These are phyloP conservation scores for Zygoascus ofunaensis DNA, from an alignment of 805 yeast species.

Conservation along the genomic window DNA sequence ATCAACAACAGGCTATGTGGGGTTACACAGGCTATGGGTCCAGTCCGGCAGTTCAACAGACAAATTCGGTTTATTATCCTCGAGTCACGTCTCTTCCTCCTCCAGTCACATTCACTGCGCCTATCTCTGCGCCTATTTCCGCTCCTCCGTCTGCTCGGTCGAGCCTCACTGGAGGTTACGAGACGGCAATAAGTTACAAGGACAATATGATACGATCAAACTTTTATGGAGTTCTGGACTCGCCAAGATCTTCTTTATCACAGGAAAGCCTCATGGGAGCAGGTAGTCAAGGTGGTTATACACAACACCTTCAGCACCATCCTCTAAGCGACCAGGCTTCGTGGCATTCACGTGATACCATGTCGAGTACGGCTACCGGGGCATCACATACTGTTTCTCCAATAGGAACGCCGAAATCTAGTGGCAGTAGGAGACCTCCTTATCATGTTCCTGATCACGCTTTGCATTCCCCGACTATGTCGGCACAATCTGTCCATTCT, in stretches of 20 bases:
- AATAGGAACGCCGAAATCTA: background rate
- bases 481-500: no score
- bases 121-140: background rate
- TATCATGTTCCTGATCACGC: no score
- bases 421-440: no score
- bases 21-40: background rate
- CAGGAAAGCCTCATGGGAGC: conserved; percentile 1
- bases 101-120: background rate
- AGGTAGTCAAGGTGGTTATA: no score
- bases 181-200: conserved; percentile 36
- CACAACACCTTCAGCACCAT: conserved; percentile 7
- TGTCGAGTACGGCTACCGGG: background rate
- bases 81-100: background rate
- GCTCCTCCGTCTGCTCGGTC: background rate
- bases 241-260: background rate
- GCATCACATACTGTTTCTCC: background rate
- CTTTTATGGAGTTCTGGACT: conserved; percentile 27
- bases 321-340: conserved; percentile 4
- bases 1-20: background rate
- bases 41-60: background rate
- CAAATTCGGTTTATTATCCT: background rate
- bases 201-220: conserved; percentile 42
- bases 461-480: no score
- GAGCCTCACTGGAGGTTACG: background rate
- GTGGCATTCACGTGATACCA: background rate